Conservation (phyloP, 2,329 filamentous ascomycete genomes). For the Kalaharituber pfeilii region DNA sequence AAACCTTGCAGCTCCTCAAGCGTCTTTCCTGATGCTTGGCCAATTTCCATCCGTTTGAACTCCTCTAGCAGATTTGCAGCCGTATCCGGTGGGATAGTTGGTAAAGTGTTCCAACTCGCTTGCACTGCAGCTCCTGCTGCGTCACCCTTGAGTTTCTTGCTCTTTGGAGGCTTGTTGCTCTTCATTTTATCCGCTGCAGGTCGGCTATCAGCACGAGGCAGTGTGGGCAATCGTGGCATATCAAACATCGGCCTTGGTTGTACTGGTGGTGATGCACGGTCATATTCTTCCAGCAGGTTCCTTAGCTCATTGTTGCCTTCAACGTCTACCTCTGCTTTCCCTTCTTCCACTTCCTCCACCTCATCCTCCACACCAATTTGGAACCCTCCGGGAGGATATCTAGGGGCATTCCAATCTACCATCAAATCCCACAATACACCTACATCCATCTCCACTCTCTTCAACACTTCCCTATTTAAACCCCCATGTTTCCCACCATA, state of each 20-base stretch:
- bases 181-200: slow-evolving; percentile 53
- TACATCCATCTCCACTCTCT: slow-evolving; percentile 70
- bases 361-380: slow-evolving; percentile 52
- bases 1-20: slow-evolving; percentile 52
- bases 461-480: slow-evolving; percentile 66
- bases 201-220: slow-evolving; percentile 46
- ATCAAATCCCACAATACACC: slow-evolving; percentile 74
- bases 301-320: slow-evolving; percentile 56
- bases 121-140: background rate
- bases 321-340: slow-evolving; percentile 31
- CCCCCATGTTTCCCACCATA: slow-evolving; percentile 56
- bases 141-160: slow-evolving; percentile 6
- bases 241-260: slow-evolving; percentile 85
- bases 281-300: slow-evolving; percentile 62
- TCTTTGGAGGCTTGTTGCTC: slow-evolving; percentile 41
- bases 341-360: slow-evolving; percentile 35
- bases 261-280: slow-evolving; percentile 74
- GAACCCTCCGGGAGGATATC: background rate
- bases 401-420: slow-evolving; percentile 47
- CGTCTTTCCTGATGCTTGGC: slow-evolving; percentile 32
- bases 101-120: background rate
- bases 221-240: slow-evolving; percentile 54
- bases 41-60: background rate
- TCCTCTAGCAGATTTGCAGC: background rate
- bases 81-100: background rate